Evolutionary conservation across 192 early-diverging fungal species (phyloP).

Genomic region (Backusella parvicylindrica): DNA sequence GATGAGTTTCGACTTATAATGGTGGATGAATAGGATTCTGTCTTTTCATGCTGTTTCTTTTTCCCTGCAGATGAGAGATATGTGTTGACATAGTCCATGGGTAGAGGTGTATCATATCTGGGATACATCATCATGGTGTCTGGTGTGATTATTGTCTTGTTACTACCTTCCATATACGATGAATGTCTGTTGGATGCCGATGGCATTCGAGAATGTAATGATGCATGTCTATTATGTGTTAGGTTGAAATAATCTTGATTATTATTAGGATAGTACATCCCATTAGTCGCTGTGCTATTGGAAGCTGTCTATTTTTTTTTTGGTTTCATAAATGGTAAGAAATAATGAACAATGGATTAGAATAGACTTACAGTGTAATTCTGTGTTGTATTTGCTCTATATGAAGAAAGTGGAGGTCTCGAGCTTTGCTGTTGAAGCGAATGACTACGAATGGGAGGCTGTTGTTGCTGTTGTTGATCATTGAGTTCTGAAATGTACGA

Average conservation of each 20-base stretch:
- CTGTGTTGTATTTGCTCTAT: not conserved
- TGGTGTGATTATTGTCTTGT: not conserved
- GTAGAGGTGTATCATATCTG: not conserved
- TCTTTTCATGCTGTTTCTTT: not conserved
- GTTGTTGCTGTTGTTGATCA: slow-evolving; percentile 4
- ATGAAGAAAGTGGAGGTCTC: not conserved
- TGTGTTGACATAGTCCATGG: not conserved
- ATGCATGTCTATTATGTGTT: not conserved
- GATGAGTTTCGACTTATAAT: not conserved
- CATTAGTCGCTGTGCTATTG: not conserved
- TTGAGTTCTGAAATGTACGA: slow-evolving; percentile 18
- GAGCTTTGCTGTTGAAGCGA: not conserved
- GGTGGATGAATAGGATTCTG: not conserved
- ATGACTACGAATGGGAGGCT: not conserved
- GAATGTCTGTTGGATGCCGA: not conserved
- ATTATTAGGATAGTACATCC: not conserved
- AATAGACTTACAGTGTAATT: not conserved
- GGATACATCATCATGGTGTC: not conserved
- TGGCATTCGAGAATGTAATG: not conserved
- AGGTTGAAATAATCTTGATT: not conserved
- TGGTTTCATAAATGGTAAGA: not conserved
- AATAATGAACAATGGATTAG: too few species aligned
- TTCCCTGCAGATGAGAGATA: not conserved
- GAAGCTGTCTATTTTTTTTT: not conserved
- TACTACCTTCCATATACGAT: not conserved